These are phyloP conservation scores for Xylaria castorea DNA, from an alignment of 495 filamentous ascomycete species.

Conservation along the genomic window DNA sequence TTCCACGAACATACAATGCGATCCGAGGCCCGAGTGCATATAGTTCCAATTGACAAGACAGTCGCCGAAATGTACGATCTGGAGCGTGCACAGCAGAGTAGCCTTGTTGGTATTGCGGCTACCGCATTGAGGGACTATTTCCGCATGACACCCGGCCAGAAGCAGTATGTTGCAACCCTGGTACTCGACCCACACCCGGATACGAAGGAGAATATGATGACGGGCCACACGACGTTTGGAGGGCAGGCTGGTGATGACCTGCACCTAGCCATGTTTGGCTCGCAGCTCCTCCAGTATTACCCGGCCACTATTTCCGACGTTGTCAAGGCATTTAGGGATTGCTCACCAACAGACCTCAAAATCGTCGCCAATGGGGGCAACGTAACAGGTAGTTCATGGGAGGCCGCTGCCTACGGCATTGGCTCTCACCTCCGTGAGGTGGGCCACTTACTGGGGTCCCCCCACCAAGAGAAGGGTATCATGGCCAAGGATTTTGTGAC, in stretches of 20 bases:
- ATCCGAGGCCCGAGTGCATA: constrained; percentile 86
- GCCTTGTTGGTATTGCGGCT: constrained; percentile 75
- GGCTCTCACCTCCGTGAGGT: constrained; percentile 90
- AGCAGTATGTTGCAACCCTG: constrained; percentile 82
- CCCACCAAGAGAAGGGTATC: constrained; percentile 83
- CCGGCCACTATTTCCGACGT: constrained; percentile 85
- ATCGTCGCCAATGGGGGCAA: constrained; percentile 84
- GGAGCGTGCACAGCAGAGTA: constrained; percentile 81
- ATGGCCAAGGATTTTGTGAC: constrained; percentile 88
- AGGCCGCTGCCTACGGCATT: constrained; percentile 88
- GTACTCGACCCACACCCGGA: constrained; percentile 91
- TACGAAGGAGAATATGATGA: constrained; percentile 66
- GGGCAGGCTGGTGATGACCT: constrained; percentile 72
- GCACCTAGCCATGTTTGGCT: constrained; percentile 87
- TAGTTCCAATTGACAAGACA: constrained; percentile 82
- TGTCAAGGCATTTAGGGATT: constrained; percentile 84
- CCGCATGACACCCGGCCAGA: constrained; percentile 73
- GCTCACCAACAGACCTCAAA: constrained; percentile 82
- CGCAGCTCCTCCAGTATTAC: constrained; percentile 86
- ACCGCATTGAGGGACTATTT: constrained; percentile 80
- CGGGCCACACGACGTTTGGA: constrained; percentile 79
- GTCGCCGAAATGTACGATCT: constrained; percentile 81
- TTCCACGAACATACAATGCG: constrained; percentile 71
- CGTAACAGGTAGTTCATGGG: constrained; percentile 87
- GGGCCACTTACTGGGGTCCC: constrained; percentile 86